These are phyloP conservation scores for Talaromyces sp. DNA, from an alignment of 2,329 filamentous ascomycete species.

Conservation along the genomic window DNA sequence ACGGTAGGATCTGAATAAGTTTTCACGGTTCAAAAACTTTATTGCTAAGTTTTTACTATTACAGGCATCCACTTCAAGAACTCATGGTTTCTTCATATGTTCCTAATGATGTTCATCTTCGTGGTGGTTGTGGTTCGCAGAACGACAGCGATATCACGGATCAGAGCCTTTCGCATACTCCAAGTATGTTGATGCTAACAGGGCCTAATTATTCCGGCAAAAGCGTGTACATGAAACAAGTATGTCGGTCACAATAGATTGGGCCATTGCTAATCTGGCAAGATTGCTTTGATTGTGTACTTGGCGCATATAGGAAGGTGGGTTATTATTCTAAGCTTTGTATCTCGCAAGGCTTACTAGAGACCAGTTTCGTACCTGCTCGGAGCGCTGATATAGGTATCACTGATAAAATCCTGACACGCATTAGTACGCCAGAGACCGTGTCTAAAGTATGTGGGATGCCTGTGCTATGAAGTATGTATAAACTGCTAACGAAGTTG, in stretches of 20 bases:
- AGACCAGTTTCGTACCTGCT: conserved; percentile 75
- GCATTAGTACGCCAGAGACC: conserved; percentile 70
- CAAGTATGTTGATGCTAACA: conserved; percentile 75
- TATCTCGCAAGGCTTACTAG: neutral
- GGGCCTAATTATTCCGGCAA: conserved; percentile 97
- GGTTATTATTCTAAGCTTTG: neutral
- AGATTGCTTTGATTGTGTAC: conserved; percentile 79
- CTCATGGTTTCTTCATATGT: conserved; percentile 75
- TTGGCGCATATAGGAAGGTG: conserved; percentile 77
- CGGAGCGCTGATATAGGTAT: conserved; percentile 71
- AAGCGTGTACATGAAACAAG: conserved; percentile 89
- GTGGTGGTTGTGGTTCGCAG: conserved; percentile 54
- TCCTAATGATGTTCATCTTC: conserved; percentile 66
- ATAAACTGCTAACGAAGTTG: neutral
- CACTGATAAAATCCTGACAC: conserved; percentile 87
- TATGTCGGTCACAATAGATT: conserved; percentile 9
- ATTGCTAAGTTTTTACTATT: neutral
- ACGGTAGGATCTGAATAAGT: conserved; percentile 44
- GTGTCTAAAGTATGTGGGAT: conserved; percentile 50
- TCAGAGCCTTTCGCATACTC: conserved; percentile 25
- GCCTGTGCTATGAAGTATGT: neutral
- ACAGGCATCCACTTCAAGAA: conserved; percentile 77
- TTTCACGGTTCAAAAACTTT: neutral
- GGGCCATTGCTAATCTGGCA: neutral
- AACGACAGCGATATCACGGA: neutral